Evolutionary conservation across 768 basidiomycete species (phyloP), one percentile per base, ranked within the genome.

Genomic region (Auricularia auricula-judae): DNA sequence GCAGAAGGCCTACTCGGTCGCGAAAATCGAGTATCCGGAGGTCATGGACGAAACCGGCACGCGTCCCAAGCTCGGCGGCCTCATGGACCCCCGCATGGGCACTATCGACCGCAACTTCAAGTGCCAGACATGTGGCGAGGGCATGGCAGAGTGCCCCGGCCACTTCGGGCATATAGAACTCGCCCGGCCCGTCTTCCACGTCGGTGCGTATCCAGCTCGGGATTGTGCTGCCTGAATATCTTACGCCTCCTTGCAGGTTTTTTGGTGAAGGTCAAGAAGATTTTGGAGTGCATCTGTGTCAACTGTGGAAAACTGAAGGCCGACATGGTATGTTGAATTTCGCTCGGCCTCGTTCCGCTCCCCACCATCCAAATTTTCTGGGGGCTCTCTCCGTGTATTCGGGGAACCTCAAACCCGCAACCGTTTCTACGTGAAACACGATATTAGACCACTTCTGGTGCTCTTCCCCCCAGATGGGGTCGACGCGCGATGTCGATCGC

Each of bases 141-240:
- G 95, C n/a, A 98, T 98, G 95, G 88, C 93, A 18, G 97, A 98
- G 74, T 99, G 97, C 79, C 95, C 97, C 34, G 97, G 97, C 62
- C 97, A 98, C 76, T 99, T 99, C 79, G 97, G 97, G 64, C 95
- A 98, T 74, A 93, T 99, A 72, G 97, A 99, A 78, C 79, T 99
- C 72, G 93, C 93, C 54, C 82, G 93, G 70, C 94, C 96, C n/a
- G 93, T 97, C 39, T 98, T 94, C 72, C 96, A 98, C 76, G 89
- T 93, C 76, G 93, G 93, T 92, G 76, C 67, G 87, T 82, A 12
- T 21, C 29, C 43, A 3, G 12, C 23, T 23, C 65, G 44, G 43
- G 42, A 21, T 33, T 10, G 33, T 7, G 63, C 42, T 53, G 35
- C 39, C 64, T 39, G 29, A 29, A 65, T 43, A 35, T 47, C 63